Base-by-base conservation (phyloP, 306 rosid species). In the Bauhinia variegata region DNA sequence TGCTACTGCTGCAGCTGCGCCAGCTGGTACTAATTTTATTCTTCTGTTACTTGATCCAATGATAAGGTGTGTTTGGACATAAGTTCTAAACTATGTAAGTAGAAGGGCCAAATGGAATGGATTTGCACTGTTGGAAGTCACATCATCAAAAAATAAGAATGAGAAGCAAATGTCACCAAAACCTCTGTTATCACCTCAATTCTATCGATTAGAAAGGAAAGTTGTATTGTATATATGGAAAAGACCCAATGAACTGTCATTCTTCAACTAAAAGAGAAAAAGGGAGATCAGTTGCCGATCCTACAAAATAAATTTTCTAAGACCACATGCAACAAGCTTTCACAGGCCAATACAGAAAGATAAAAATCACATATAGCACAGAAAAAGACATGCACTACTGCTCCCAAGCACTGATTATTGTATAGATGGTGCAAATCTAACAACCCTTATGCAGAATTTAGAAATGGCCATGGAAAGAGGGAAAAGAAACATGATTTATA, bases 351-450 rank as follows among this genome's bases (percentile, higher is more conserved):
- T n/a, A n/a, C n/a, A n/a, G n/a, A n/a, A n/a, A 51, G 30, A 39
- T n/a, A 9, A 30, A n/a, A 17, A 14, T n/a, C n/a, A 16, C 5
- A n/a, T 30, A 19, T 38, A 61, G 23, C 11, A 30, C 23, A 71
- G 67, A 54, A 52, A 61, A 16, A 12, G 60, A 60, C 58, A 13
- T n/a, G 58, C 69, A 67, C 64, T 60, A n/a, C n/a, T n/a, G n/a
- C n/a, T n/a, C n/a, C n/a, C n/a, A n/a, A n/a, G n/a, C n/a, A n/a
- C n/a, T n/a, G n/a, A n/a, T n/a, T n/a, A n/a, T n/a, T n/a, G n/a
- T n/a, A n/a, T n/a, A n/a, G n/a, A n/a, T n/a, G n/a, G n/a, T n/a
- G n/a, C n/a, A n/a, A n/a, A n/a, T n/a, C n/a, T n/a, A n/a, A 54
- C 59, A 71, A 44, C 71, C 56, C 41, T 50, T 36, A 36, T 36